A percentile compares a stretch with the other conserved stretches of the same genome.
Evolutionary conservation across 1,284 basidiomycete genomes (phyloP).

Genomic region (Marasmius tenuissimus): DNA sequence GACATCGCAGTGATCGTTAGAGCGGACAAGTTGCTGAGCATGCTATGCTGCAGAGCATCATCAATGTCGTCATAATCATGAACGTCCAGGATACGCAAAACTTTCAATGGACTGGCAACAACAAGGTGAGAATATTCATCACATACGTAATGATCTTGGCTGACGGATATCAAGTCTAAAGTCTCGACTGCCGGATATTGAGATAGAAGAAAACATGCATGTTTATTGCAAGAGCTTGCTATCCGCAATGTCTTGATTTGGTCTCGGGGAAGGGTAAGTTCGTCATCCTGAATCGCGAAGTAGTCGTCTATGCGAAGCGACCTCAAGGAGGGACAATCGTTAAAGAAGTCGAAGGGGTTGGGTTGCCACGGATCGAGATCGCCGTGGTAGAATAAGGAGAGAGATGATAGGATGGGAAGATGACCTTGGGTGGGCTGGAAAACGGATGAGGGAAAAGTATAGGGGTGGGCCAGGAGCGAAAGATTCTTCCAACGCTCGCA

Average conservation of each 20-base stretch:
- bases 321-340: neutral
- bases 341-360: neutral
- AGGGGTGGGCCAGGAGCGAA: neutral
- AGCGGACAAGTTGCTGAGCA: neutral
- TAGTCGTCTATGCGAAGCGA: neutral
- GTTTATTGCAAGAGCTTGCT: too few species aligned
- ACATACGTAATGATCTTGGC: too few species aligned
- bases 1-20: neutral
- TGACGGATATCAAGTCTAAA: too few species aligned
- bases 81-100: too few species aligned
- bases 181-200: too few species aligned
- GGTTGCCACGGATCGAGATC: neutral
- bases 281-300: neutral
- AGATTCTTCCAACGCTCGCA: neutral
- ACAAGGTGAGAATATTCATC: too few species aligned
- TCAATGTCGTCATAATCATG: neutral
- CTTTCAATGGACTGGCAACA: too few species aligned
- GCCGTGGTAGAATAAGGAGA: neutral
- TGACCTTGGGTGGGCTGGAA: neutral
- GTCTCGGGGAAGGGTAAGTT: too few species aligned
- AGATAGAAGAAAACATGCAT: too few species aligned
- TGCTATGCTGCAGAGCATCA: neutral
- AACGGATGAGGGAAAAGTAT: neutral
- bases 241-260: too few species aligned
- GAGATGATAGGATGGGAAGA: neutral